phyloP scores from a whole-genome alignment of 257 asterid genomes.

The Solanum okadae region DNA sequence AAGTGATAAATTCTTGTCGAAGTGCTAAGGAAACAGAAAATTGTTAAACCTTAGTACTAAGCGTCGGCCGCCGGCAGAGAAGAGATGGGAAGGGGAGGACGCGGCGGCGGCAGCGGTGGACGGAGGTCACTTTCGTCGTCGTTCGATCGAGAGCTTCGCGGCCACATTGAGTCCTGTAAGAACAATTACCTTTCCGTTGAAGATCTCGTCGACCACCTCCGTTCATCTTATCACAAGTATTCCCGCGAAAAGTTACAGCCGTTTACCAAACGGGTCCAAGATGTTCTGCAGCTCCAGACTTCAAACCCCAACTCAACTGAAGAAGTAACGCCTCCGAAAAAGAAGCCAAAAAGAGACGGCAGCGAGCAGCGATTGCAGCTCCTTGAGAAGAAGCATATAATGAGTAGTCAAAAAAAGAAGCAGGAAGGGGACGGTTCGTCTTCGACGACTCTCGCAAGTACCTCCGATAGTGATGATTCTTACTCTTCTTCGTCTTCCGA shows the following conservation, averaged over 20 bases:
- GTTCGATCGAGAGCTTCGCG: constrained; percentile 19
- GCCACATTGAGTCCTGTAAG: constrained; percentile 28
- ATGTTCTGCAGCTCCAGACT: neutral
- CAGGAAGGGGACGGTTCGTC: neutral
- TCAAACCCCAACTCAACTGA: neutral
- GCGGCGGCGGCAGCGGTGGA: neutral
- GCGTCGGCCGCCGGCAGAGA: neutral
- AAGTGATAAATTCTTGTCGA: neutral
- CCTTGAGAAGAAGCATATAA: constrained; percentile 38
- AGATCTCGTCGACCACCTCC: constrained; percentile 59
- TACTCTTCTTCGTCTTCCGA: constrained; percentile 41
- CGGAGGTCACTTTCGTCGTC: neutral
- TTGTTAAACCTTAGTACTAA: neutral
- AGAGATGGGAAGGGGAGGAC: neutral
- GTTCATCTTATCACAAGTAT: constrained; percentile 38
- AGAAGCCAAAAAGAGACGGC: constrained; percentile 14
- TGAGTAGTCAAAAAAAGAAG: constrained; percentile 4
- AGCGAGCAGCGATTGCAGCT: constrained; percentile 47
- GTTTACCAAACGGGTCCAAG: constrained; percentile 35
- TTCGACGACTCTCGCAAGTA: neutral
- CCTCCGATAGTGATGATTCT: neutral
- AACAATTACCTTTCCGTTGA: constrained; percentile 27
- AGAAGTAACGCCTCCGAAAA: constrained; percentile 1
- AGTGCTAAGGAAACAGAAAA: neutral
- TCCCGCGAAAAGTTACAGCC: constrained; percentile 44